Evolutionary conservation across 306 rosid genomes (phyloP).

Genomic region (Rosa rugosa): DNA sequence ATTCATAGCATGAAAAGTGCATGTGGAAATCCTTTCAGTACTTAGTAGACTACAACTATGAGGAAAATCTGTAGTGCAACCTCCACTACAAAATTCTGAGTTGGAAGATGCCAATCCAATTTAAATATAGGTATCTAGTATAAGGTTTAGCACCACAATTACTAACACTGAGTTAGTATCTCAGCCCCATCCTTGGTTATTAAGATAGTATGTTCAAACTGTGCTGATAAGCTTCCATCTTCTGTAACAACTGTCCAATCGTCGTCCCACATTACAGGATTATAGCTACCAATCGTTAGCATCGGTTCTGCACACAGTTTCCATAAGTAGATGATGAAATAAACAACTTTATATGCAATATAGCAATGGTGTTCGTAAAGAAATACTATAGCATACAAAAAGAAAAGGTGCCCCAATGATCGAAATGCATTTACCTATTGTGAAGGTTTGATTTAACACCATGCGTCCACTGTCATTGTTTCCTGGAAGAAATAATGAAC

Average conservation of each 20-base stretch:
- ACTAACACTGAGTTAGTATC: constrained; percentile 71
- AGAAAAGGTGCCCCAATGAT: neutral
- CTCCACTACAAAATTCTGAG: constrained; percentile 17
- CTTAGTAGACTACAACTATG: neutral
- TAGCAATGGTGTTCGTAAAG: neutral
- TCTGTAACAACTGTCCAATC: constrained; percentile 91
- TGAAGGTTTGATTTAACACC: constrained; percentile 88
- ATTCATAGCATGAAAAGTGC: neutral
- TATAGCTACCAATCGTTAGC: constrained; percentile 83
- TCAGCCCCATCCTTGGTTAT: constrained; percentile 79
- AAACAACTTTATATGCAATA: constrained; percentile 14
- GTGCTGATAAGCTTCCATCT: constrained; percentile 91
- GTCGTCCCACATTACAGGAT: constrained; percentile 88
- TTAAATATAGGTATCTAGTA: neutral
- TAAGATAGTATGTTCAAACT: constrained; percentile 90
- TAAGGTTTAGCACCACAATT: constrained; percentile 25
- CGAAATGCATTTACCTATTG: constrained; percentile 65
- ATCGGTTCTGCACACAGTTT: constrained; percentile 63
- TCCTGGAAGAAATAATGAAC: constrained; percentile 48
- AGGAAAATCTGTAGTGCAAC: constrained; percentile 18
- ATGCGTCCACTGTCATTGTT: constrained; percentile 79
- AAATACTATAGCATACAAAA: neutral
- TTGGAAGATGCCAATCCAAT: constrained; percentile 29
- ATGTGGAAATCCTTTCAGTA: constrained; percentile 1
- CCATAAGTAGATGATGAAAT: constrained; percentile 11